Evolutionary conservation across 1,284 basidiomycete species (phyloP), one percentile per base, ranked within the genome.

Genomic region (Ceratobasidium sp.): DNA sequence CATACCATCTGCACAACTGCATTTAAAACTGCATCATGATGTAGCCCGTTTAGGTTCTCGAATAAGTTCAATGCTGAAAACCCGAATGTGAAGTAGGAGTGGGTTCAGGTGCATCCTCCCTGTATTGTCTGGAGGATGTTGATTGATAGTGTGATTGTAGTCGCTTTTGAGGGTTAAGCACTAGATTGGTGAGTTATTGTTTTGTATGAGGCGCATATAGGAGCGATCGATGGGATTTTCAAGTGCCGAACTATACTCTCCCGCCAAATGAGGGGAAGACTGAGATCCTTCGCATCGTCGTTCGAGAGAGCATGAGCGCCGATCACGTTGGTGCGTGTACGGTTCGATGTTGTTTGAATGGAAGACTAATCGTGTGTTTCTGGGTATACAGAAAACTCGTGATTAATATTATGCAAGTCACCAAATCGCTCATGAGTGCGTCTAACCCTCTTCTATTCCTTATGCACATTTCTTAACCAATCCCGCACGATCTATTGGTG

Each of bases 11-110:
- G n/a, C n/a, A n/a, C n/a, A n/a, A n/a, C n/a, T n/a, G n/a, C n/a
- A n/a, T n/a, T n/a, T n/a, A n/a, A n/a, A n/a, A n/a, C n/a, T n/a
- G n/a, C n/a, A n/a, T n/a, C n/a, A n/a, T n/a, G n/a, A n/a, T n/a
- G n/a, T n/a, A n/a, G n/a, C n/a, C n/a, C 94, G 0, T 99, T 99
- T 91, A 88, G 81, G 64, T 97, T 98, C 86, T 91, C 92, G 0
- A 91, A 98, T 80, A 84, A 86, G 17, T 93, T 95, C 85, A 87
- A 90, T 81, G 72, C 86, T 76, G 82, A 91, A 74, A 82, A 94
- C 80, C 94, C 94, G 0, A 86, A 91, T 36, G 80, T 96, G 57
- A 86, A 96, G 82, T 96, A 98, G 83, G 89, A 88, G 76, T 97
- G 95, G 94, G 90, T 98, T 53, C 97, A n/a, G n/a, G n/a, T n/a